Evolutionary conservation across 441 rosid genomes (phyloP).

Genomic region (Populus tomentosa): DNA sequence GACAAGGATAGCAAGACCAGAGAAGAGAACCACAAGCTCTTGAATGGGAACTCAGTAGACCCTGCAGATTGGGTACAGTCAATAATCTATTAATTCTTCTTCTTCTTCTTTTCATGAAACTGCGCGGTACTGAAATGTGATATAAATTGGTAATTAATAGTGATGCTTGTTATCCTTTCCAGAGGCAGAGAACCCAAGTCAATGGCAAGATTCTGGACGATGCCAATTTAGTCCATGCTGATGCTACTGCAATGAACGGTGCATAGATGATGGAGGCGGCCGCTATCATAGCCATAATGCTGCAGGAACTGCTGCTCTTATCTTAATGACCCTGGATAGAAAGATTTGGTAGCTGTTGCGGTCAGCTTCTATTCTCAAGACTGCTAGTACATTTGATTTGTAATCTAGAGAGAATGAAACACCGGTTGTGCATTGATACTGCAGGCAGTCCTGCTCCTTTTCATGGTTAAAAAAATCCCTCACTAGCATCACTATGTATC

Average conservation of each 20-base stretch:
- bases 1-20: constrained; percentile 61
- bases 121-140: not conserved
- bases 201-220: constrained; percentile 85
- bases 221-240: constrained; percentile 51
- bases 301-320: constrained; percentile 16
- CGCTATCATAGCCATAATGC: constrained; percentile 1
- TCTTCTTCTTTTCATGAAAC: not conserved
- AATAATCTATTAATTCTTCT: constrained; percentile 2
- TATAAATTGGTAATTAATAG: not conserved
- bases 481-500: constrained; percentile 29
- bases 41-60: constrained; percentile 83
- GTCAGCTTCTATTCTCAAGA: constrained; percentile 15
- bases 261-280: constrained; percentile 47
- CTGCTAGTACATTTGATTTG: constrained; percentile 31
- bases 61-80: constrained; percentile 79
- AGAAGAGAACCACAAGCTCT: constrained; percentile 94
- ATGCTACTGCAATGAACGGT: constrained; percentile 68
- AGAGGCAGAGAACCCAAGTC: constrained; percentile 86
- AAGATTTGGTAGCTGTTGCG: constrained; percentile 9
- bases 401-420: constrained; percentile 28
- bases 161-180: constrained; percentile 13
- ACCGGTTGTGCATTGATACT: constrained; percentile 22
- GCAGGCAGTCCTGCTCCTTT: constrained; percentile 23
- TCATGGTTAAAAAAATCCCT: constrained; percentile 12
- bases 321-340: constrained; percentile 11